Evolutionary conservation across 2,329 filamentous ascomycete genomes (phyloP), one percentile per base, ranked within the genome.

Genomic region (Aureobasidium pullulans): DNA sequence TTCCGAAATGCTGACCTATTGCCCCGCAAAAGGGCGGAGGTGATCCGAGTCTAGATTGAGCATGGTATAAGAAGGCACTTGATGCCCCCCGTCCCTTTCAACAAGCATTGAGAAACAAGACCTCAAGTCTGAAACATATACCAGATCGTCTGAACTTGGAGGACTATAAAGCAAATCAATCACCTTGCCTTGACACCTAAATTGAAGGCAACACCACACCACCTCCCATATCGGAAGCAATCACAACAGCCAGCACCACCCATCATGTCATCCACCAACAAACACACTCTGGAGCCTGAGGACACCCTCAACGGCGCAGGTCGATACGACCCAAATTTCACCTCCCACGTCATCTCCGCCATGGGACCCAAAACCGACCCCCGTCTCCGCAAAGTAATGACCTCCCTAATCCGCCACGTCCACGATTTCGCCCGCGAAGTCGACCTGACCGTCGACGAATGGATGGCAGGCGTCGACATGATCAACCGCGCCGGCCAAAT

Each of bases 401-500:
- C 71, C 31, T 73, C 75, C 40, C 66, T 84, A 29, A 83, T 81
- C 62, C 70, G 72, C 48, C 82, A 84, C 67, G 70, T 84, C 5
- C 82, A 84, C 63, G 82, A 84, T 66, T 84, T 81, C 67, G 80
- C 80, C 23, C 75, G 81, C 59, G 82, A 84, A 66, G 78, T 80
- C 52, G 78, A 84, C 62, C 70, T 84, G 42, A 84, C 81, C 0
- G 73, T 82, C 4, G 81, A 83, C 44, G 82, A 84, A 65, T 84
- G 80, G 79, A 80, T 81, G 76, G 72, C 74, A 1, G 81, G 76
- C 32, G 78, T 84, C 36, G 65, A 82, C 36, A 65, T 83, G 71
- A 77, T 86, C 67, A 86, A 86, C 66, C 80, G 79, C 75, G 81
- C 82, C 0, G 84, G 84, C 19, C 77, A 80, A 65, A 86, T 86